Conservation (phyloP, 2,329 filamentous ascomycete species). For the Aspergillus sojae region DNA sequence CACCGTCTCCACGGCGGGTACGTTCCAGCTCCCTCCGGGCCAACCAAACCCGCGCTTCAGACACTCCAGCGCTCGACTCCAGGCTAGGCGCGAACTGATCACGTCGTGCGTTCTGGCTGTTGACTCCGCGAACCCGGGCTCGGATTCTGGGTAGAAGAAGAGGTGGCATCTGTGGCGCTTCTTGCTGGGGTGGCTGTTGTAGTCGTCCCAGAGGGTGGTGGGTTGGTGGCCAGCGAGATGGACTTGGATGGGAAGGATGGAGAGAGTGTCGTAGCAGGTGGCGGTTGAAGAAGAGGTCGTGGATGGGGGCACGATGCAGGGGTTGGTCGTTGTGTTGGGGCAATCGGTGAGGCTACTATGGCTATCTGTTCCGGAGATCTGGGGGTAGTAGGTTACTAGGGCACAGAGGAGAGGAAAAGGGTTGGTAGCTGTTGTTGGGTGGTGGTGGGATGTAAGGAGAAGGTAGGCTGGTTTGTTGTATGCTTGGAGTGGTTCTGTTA, state of each 20-base stretch:
- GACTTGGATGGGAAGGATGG: slow-evolving; percentile 52
- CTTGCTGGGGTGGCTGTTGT: slow-evolving; percentile 28
- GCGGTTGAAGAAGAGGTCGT: slow-evolving; percentile 34
- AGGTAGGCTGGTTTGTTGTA: slow-evolving; percentile 61
- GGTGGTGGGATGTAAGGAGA: slow-evolving; percentile 50
- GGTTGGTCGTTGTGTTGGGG: slow-evolving; percentile 29
- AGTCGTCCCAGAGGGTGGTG: slow-evolving; percentile 36
- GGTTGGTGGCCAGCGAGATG: slow-evolving; percentile 56
- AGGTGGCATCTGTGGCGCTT: slow-evolving; percentile 38
- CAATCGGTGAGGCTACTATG: neutral
- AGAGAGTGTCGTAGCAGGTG: slow-evolving; percentile 28
- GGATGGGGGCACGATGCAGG: slow-evolving; percentile 28
- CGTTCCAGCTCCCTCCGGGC: slow-evolving; percentile 32
- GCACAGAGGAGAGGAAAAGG: slow-evolving; percentile 60
- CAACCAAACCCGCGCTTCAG: slow-evolving; percentile 61
- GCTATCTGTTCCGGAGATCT: neutral
- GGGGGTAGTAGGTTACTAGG: slow-evolving; percentile 61
- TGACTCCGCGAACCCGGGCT: slow-evolving; percentile 68
- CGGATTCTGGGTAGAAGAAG: slow-evolving; percentile 57
- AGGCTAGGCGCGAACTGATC: slow-evolving; percentile 64
- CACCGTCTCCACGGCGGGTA: slow-evolving; percentile 40
- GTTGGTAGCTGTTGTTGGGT: slow-evolving; percentile 51
- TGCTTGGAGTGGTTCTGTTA: slow-evolving; percentile 42
- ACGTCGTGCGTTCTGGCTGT: slow-evolving; percentile 64
- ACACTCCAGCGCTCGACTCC: slow-evolving; percentile 62